Percentiles rank a stretch among this genome's conserved stretches.
Evolutionary conservation across 1,139 yeast species (phyloP).

Genomic region (Blastobotrys raffinosifermentans): DNA sequence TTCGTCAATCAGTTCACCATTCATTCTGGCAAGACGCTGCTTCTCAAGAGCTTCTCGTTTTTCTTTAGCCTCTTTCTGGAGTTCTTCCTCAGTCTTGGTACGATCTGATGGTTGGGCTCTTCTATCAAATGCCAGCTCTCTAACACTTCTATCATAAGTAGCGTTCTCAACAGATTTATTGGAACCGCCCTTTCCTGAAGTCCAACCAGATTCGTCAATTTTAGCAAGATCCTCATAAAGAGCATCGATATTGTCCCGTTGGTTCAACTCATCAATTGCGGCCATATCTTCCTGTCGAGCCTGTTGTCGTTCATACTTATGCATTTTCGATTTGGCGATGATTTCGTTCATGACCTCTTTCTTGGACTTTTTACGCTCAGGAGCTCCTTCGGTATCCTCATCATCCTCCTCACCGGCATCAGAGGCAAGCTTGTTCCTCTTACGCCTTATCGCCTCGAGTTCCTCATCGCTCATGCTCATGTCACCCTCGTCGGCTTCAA

Average conservation of each 20-base stretch:
- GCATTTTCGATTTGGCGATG: conserved; percentile 87
- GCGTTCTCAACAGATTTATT: conserved; percentile 25
- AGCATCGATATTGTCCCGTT: conserved; percentile 69
- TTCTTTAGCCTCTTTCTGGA: conserved; percentile 65
- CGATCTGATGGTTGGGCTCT: conserved; percentile 95
- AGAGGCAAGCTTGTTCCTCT: conserved; percentile 11
- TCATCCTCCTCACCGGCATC: conserved; percentile 14
- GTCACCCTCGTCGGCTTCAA: conserved; percentile 37
- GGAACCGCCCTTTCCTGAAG: conserved; percentile 22
- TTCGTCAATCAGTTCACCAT: conserved; percentile 58
- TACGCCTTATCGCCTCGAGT: conserved; percentile 29
- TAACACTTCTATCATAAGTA: conserved; percentile 69
- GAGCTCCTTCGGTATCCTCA: conserved; percentile 36
- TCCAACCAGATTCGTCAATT: conserved; percentile 14
- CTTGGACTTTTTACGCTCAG: conserved; percentile 69
- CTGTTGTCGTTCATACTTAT: conserved; percentile 83
- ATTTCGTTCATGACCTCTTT: conserved; percentile 96
- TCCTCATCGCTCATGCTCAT: conserved; percentile 41
- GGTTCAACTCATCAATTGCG: conserved; percentile 70
- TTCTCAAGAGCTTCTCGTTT: conserved; percentile 64
- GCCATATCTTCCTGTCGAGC: conserved; percentile 66
- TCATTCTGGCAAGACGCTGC: conserved; percentile 80
- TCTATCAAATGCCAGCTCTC: conserved; percentile 75
- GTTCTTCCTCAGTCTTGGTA: conserved; percentile 87
- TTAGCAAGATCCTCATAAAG: conserved; percentile 57